A percentile compares a stretch with the other conserved stretches of the same genome.
phyloP scores from a whole-genome alignment of 2,329 filamentous ascomycete genomes.

The Aspergillus versicolor region DNA sequence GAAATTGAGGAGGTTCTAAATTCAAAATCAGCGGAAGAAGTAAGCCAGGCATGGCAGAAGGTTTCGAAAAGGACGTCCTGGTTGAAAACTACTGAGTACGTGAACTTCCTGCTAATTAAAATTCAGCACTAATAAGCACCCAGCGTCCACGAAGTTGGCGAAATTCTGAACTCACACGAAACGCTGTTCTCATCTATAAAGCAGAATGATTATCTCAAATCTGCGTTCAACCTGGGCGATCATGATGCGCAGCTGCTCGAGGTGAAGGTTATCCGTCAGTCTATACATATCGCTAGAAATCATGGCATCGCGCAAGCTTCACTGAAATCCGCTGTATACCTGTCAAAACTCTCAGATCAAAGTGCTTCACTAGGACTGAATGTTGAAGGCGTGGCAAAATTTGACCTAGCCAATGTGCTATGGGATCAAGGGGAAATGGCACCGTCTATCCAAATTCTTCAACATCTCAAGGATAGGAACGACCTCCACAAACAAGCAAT shows the following conservation, averaged over 20 bases:
- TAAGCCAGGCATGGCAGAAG: conserved; percentile 60
- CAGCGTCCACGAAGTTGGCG: conserved; percentile 64
- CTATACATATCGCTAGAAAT: conserved; percentile 72
- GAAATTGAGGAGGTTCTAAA: conserved; percentile 78
- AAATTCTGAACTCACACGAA: conserved; percentile 78
- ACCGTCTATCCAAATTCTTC: conserved; percentile 84
- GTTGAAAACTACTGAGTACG: conserved; percentile 80
- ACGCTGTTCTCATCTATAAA: conserved; percentile 79
- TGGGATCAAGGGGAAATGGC: conserved; percentile 94
- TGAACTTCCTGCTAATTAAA: conserved; percentile 11
- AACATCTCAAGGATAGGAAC: conserved; percentile 64
- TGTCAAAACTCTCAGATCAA: conserved; percentile 72
- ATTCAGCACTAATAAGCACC: conserved; percentile 15
- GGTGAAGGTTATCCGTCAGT: conserved; percentile 71
- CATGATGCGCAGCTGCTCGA: conserved; percentile 69
- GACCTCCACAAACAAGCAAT: conserved; percentile 69
- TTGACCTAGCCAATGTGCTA: conserved; percentile 83
- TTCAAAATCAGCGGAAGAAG: conserved; percentile 57
- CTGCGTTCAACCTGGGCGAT: conserved; percentile 60
- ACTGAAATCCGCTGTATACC: conserved; percentile 76
- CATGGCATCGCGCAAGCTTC: conserved; percentile 85
- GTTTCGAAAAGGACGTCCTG: conserved; percentile 69
- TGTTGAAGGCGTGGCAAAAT: conserved; percentile 72
- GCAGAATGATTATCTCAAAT: conserved; percentile 64
- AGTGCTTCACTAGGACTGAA: conserved; percentile 71